Evolutionary conservation across 2,329 filamentous ascomycete species (phyloP).

Genomic region (Colletotrichum liaoningense): DNA sequence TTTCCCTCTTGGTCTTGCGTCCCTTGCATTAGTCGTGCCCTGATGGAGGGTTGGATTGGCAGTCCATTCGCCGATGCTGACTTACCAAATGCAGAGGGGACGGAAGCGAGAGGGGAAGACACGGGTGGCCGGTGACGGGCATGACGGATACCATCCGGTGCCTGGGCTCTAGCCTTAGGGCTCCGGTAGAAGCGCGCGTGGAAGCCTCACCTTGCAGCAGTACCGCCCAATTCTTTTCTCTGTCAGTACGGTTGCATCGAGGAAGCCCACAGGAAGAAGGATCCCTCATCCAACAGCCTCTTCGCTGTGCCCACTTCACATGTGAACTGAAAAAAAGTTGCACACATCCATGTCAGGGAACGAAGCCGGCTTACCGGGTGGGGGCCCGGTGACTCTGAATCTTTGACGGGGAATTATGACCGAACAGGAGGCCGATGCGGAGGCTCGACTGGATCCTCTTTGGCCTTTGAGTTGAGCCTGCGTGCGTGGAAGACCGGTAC

Average conservation of each 20-base stretch:
- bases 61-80: slow-evolving; percentile 15
- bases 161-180: slow-evolving; percentile 12
- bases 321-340: slow-evolving; percentile 8
- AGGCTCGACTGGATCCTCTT: not conserved
- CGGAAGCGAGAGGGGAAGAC: slow-evolving; percentile 24
- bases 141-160: slow-evolving; percentile 22
- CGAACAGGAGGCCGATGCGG: not conserved
- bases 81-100: slow-evolving; percentile 16
- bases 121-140: slow-evolving; percentile 12
- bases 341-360: slow-evolving; percentile 11
- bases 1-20: slow-evolving; percentile 19
- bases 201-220: slow-evolving; percentile 1
- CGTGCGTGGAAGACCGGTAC: not conserved
- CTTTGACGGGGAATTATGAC: not conserved
- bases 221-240: not conserved
- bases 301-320: slow-evolving; percentile 1
- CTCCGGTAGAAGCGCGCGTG: slow-evolving; percentile 8
- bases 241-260: slow-evolving; percentile 17
- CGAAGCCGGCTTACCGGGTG: not conserved
- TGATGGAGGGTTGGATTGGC: slow-evolving; percentile 22
- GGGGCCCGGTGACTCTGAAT: not conserved
- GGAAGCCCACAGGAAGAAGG: not conserved
- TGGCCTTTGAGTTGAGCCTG: not conserved
- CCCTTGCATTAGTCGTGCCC: slow-evolving; percentile 32
- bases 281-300: not conserved